Conservation (phyloP, 2,329 filamentous ascomycete genomes). For the Aspergillus oerlinghausenensis region DNA sequence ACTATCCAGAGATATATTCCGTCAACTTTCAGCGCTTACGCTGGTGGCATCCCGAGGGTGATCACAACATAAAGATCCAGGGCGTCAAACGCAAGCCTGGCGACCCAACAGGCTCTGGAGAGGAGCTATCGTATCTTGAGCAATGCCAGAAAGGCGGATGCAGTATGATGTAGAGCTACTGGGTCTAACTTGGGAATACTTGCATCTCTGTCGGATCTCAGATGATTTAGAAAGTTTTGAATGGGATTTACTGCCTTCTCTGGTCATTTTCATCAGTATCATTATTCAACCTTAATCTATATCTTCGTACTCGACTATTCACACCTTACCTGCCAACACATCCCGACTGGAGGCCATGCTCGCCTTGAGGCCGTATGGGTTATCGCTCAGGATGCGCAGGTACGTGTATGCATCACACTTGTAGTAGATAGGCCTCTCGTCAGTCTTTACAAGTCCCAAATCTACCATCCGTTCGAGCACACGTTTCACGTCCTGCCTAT, state of each 20-base stretch:
- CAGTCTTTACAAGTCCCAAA: slow-evolving; percentile 52
- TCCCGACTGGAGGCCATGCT: slow-evolving; percentile 41
- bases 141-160: slow-evolving; percentile 48
- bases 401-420: slow-evolving; percentile 71
- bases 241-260: not conserved
- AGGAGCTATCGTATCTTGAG: slow-evolving; percentile 76
- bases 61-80: slow-evolving; percentile 72
- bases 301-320: slow-evolving; percentile 1
- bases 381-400: slow-evolving; percentile 60
- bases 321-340: slow-evolving; percentile 26
- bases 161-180: slow-evolving; percentile 43
- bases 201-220: not conserved
- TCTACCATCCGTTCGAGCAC: slow-evolving; percentile 61
- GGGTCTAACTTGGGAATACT: not conserved
- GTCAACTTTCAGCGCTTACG: slow-evolving; percentile 69
- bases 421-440: slow-evolving; percentile 62
- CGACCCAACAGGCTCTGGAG: slow-evolving; percentile 50
- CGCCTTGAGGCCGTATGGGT: slow-evolving; percentile 59
- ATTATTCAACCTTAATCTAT: slow-evolving; percentile 4
- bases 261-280: slow-evolving; percentile 4
- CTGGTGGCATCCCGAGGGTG: slow-evolving; percentile 90
- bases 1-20: slow-evolving; percentile 64
- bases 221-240: not conserved
- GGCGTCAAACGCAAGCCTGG: slow-evolving; percentile 62
- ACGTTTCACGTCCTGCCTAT: slow-evolving; percentile 63